Percentiles rank a stretch among this genome's conserved stretches.
Conservation (phyloP, 2,329 filamentous ascomycete species). For the Fusarium decemcellulare region DNA sequence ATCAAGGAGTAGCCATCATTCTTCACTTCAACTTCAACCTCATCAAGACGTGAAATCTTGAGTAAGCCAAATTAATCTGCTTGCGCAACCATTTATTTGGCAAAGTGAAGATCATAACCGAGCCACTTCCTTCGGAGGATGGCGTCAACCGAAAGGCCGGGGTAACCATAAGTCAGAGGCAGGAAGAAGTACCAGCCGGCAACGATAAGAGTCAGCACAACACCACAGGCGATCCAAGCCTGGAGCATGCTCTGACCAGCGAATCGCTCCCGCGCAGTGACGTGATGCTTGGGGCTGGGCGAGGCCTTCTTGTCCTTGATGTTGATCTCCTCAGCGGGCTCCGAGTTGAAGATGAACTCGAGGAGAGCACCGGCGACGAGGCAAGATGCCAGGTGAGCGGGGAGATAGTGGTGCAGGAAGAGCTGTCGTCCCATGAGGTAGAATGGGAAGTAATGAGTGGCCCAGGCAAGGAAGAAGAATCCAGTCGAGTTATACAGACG, state of each 20-base stretch:
- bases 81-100: constrained; percentile 76
- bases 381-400: constrained; percentile 90
- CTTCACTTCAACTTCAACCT: constrained; percentile 2
- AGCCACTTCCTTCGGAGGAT: constrained; percentile 94
- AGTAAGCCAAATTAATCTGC: neutral
- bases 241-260: constrained; percentile 82
- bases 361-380: constrained; percentile 92
- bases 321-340: constrained; percentile 75
- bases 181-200: constrained; percentile 94
- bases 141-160: constrained; percentile 84
- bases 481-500: constrained; percentile 98
- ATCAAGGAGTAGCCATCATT: constrained; percentile 2
- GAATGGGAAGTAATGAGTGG: constrained; percentile 97
- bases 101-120: constrained; percentile 97
- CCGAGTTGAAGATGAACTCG: constrained; percentile 96
- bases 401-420: constrained; percentile 98
- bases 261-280: constrained; percentile 87
- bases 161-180: constrained; percentile 94
- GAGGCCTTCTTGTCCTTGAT: constrained; percentile 63
- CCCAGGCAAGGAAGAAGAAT: constrained; percentile 99
- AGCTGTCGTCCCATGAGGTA: constrained; percentile 98
- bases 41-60: neutral
- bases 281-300: constrained; percentile 67
- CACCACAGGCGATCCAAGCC: constrained; percentile 83
- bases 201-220: constrained; percentile 77